Evolutionary conservation across 1,139 yeast species (phyloP).

Genomic region (Debaryomyces nepalensis): DNA sequence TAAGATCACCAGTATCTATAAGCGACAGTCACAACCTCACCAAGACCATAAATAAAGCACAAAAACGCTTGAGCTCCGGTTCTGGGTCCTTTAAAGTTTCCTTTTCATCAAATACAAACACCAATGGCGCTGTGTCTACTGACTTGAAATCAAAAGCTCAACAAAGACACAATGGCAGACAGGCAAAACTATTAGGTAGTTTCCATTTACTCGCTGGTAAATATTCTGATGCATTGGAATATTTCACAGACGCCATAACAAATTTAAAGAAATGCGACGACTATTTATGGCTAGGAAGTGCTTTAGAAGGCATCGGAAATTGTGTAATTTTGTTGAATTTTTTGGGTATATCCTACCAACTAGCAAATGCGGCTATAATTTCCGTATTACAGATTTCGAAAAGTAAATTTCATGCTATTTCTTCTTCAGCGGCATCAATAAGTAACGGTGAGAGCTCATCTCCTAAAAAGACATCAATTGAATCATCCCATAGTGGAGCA

Average conservation of each 20-base stretch:
- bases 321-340: conserved; percentile 65
- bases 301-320: conserved; percentile 79
- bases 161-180: conserved; percentile 63
- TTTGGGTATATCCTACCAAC: conserved; percentile 59
- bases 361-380: conserved; percentile 49
- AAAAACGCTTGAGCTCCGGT: conserved; percentile 46
- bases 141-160: conserved; percentile 37
- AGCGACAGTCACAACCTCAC: conserved; percentile 53
- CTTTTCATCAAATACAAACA: conserved; percentile 22
- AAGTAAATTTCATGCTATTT: conserved; percentile 23
- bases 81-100: conserved; percentile 43
- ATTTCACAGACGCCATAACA: conserved; percentile 72
- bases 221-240: conserved; percentile 67
- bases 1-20: conserved; percentile 73
- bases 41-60: conserved; percentile 59
- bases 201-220: conserved; percentile 82
- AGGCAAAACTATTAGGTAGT: conserved; percentile 74
- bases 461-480: conserved; percentile 26
- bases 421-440: conserved; percentile 19
- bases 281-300: conserved; percentile 84
- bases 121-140: conserved; percentile 15
- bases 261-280: conserved; percentile 69
- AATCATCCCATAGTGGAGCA: conserved; percentile 13
- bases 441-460: conserved; percentile 22
- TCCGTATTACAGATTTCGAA: conserved; percentile 34